phyloP scores from a whole-genome alignment of 495 filamentous ascomycete genomes.

The Neurospora tetraspora region DNA sequence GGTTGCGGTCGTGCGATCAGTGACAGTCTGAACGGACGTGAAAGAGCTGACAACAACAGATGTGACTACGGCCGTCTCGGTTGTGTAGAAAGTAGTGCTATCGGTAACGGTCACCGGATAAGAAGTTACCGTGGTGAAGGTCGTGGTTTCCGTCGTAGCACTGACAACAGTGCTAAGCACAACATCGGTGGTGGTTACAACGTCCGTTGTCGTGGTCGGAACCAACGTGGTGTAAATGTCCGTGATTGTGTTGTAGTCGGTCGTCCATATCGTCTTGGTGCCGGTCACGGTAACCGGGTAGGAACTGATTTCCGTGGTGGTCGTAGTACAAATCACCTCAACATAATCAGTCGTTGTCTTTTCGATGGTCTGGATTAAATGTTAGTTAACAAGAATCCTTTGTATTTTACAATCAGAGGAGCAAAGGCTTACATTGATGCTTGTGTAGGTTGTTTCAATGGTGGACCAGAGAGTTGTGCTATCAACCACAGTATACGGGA shows the following conservation, averaged over 20 bases:
- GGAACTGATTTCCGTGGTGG: constrained; percentile 3
- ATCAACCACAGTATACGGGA: constrained; percentile 4
- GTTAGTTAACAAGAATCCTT: neutral
- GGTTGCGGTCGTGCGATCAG: constrained; percentile 12
- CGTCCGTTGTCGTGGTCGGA: constrained; percentile 16
- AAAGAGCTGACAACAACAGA: constrained; percentile 13
- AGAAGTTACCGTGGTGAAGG: constrained; percentile 9
- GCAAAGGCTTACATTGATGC: neutral
- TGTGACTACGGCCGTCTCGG: constrained; percentile 6
- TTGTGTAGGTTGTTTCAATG: constrained; percentile 2
- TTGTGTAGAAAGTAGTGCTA: constrained; percentile 12
- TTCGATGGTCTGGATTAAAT: neutral
- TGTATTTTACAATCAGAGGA: neutral
- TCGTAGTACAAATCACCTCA: constrained; percentile 7
- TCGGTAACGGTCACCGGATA: constrained; percentile 14
- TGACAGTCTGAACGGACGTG: constrained; percentile 5
- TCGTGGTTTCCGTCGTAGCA: constrained; percentile 20
- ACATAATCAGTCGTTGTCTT: constrained; percentile 1
- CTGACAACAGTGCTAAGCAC: constrained; percentile 3
- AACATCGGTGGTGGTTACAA: constrained; percentile 13
- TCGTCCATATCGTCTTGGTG: constrained; percentile 18
- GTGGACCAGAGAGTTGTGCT: constrained; percentile 4
- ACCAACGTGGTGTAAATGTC: constrained; percentile 22
- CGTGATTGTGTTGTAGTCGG: constrained; percentile 9
- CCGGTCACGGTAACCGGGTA: constrained; percentile 15